phyloP scores from a whole-genome alignment of 176 grass and related monocot species.

The Eleusine indica region DNA sequence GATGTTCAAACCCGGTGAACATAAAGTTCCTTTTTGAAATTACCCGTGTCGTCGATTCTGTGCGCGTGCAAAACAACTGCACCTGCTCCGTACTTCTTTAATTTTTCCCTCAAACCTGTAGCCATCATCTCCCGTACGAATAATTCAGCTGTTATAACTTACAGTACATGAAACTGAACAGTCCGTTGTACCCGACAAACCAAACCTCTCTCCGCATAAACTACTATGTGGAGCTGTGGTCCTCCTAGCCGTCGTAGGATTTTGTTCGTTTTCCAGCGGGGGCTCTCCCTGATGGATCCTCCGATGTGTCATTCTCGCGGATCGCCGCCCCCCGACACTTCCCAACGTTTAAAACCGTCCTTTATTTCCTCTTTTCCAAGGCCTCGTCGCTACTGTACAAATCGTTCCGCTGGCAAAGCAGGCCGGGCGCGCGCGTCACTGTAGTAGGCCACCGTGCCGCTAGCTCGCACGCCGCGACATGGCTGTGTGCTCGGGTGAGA shows the following conservation, averaged over 20 bases:
- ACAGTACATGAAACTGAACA: background rate
- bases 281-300: background rate
- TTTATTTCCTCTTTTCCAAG: too few species aligned
- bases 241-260: background rate
- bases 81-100: too few species aligned
- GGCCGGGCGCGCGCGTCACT: background rate
- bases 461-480: background rate
- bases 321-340: background rate
- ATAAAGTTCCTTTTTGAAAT: too few species aligned
- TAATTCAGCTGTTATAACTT: background rate
- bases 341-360: conserved; percentile 41
- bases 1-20: too few species aligned
- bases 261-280: conserved; percentile 12
- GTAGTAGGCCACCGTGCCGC: background rate
- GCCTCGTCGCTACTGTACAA: conserved; percentile 13
- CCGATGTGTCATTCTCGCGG: conserved; percentile 42
- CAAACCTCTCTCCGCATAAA: background rate
- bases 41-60: too few species aligned
- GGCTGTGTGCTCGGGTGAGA: too few species aligned
- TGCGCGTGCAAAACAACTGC: too few species aligned
- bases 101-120: too few species aligned
- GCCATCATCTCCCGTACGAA: background rate
- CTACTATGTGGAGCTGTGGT: background rate
- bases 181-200: background rate
- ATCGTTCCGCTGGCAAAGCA: background rate